Evolutionary conservation across 1,139 yeast genomes (phyloP).

Genomic region (Meyerozyma sp.): DNA sequence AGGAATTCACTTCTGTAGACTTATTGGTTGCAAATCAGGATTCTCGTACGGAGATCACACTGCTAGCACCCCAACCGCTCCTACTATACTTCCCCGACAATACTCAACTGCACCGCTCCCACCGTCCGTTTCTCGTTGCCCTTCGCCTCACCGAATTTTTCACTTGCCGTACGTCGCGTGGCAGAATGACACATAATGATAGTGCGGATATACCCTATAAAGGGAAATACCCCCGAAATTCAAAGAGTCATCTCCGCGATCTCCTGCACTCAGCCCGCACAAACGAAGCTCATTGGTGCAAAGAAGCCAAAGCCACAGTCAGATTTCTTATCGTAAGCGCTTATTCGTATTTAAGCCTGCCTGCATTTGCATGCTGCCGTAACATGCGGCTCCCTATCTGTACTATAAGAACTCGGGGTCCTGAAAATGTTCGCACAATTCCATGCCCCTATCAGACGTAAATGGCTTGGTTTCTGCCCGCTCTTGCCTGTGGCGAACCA

Average conservation of each 20-base stretch:
- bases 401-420: too few species aligned
- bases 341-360: neutral
- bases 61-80: too few species aligned
- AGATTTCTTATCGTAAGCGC: neutral
- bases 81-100: too few species aligned
- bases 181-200: neutral
- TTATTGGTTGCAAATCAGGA: too few species aligned
- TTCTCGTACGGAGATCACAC: too few species aligned
- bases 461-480: neutral
- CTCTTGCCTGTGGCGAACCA: neutral
- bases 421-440: neutral
- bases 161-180: neutral
- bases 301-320: too few species aligned
- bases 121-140: too few species aligned
- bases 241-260: neutral
- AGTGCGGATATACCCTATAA: neutral
- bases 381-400: neutral
- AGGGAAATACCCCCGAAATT: neutral
- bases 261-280: neutral
- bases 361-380: neutral
- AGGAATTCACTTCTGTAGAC: too few species aligned
- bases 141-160: neutral
- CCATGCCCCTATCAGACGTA: neutral
- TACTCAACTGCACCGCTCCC: too few species aligned
- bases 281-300: neutral